A percentile compares a stretch with the other conserved stretches of the same genome.
phyloP scores from a whole-genome alignment of 805 yeast genomes.

The Yamadazyma kitorensis region DNA sequence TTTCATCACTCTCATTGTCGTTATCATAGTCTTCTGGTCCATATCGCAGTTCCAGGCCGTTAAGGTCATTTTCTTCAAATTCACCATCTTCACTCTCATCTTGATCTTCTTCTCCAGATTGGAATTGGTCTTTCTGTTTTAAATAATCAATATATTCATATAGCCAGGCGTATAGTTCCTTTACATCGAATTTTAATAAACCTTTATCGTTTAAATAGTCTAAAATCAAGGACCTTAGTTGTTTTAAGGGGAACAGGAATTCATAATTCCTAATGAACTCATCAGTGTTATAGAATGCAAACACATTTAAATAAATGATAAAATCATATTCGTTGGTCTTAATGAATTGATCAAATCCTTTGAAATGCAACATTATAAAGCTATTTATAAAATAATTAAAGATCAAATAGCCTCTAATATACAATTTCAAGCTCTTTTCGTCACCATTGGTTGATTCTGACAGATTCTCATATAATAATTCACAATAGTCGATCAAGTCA shows the following conservation, averaged over 20 bases:
- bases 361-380: slow-evolving; percentile 40
- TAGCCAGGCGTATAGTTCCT: slow-evolving; percentile 37
- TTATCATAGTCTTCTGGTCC: slow-evolving; percentile 3
- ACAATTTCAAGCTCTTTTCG: slow-evolving; percentile 20
- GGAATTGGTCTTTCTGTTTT: slow-evolving; percentile 24
- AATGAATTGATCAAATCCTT: slow-evolving; percentile 40
- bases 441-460: slow-evolving; percentile 10
- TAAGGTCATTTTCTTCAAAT: neutral
- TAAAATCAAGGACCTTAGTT: slow-evolving; percentile 22
- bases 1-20: slow-evolving; percentile 2
- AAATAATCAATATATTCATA: slow-evolving; percentile 37
- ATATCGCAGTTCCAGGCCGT: neutral
- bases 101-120: neutral
- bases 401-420: slow-evolving; percentile 37
- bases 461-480: slow-evolving; percentile 34
- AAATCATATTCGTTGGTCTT: slow-evolving; percentile 36
- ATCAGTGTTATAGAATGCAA: slow-evolving; percentile 36
- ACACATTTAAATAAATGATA: slow-evolving; percentile 39
- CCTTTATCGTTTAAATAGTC: slow-evolving; percentile 28
- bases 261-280: slow-evolving; percentile 20
- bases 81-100: neutral
- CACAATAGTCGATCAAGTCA: slow-evolving; percentile 42
- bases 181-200: slow-evolving; percentile 32
- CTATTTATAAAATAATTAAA: slow-evolving; percentile 43
- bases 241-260: slow-evolving; percentile 18